These are phyloP conservation scores for Leccinum disarticulatum DNA, from an alignment of 768 basidiomycete genomes.

Conservation along the genomic window DNA sequence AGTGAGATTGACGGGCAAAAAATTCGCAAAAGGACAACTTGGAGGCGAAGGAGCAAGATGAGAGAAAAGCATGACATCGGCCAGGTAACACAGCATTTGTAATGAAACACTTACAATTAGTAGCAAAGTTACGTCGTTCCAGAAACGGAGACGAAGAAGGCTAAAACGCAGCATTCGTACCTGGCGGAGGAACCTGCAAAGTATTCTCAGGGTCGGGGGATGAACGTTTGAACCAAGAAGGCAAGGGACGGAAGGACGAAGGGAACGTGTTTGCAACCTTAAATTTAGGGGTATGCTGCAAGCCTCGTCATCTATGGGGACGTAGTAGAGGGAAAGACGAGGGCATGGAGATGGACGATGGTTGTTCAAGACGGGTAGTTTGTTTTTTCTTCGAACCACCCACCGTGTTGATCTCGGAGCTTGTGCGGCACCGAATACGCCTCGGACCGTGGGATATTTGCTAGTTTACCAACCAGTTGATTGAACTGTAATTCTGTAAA, in stretches of 20 bases:
- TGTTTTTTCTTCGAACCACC: not conserved
- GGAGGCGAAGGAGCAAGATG: constrained; percentile 52
- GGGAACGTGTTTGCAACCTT: constrained; percentile 66
- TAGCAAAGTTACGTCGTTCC: constrained; percentile 41
- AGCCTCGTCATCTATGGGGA: constrained; percentile 44
- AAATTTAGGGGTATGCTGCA: constrained; percentile 72
- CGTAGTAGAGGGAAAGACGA: constrained; percentile 9
- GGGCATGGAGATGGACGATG: constrained; percentile 46
- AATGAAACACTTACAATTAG: too few relatives aligned
- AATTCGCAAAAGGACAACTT: not conserved
- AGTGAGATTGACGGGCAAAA: not conserved
- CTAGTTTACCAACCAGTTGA: too few relatives aligned
- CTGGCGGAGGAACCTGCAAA: constrained; percentile 81
- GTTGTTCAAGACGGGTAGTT: constrained; percentile 35
- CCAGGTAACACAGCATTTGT: constrained; percentile 42
- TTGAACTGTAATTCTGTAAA: too few relatives aligned
- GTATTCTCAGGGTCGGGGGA: constrained; percentile 66
- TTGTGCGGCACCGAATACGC: too few relatives aligned
- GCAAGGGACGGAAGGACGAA: constrained; percentile 60
- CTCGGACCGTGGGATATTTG: too few relatives aligned
- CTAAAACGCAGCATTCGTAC: constrained; percentile 60
- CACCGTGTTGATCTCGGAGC: too few relatives aligned
- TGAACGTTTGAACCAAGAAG: constrained; percentile 43
- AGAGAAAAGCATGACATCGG: constrained; percentile 69
- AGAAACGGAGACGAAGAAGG: constrained; percentile 65